phyloP scores from a whole-genome alignment of 345 rosid species.

The Melastoma malabathricum region DNA sequence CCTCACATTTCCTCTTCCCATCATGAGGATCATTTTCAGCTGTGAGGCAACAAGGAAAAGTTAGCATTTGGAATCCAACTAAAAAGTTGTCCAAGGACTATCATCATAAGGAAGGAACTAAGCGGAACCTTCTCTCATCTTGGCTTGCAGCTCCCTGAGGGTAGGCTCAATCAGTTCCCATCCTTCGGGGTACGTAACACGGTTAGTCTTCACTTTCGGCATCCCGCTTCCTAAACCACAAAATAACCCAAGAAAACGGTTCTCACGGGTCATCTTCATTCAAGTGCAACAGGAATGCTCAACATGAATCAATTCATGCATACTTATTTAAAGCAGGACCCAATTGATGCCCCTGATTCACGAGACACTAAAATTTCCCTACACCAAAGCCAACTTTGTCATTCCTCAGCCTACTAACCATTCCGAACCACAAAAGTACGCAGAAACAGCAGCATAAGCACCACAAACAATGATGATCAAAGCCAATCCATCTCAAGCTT shows the following conservation, averaged over 20 bases:
- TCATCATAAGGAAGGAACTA: not conserved
- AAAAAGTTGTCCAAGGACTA: too few species aligned
- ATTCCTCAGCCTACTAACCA: too few species aligned
- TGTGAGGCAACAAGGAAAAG: conserved; percentile 8
- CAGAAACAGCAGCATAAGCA: too few species aligned
- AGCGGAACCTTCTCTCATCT: conserved; percentile 87
- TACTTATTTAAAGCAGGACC: too few species aligned
- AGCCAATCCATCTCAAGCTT: too few species aligned
- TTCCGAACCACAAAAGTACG: too few species aligned
- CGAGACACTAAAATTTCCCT: too few species aligned
- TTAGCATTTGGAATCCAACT: not conserved
- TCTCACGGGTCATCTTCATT: too few species aligned
- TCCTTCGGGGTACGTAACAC: conserved; percentile 56
- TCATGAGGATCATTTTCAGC: conserved; percentile 74
- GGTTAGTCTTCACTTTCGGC: conserved; percentile 73
- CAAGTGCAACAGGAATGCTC: too few species aligned
- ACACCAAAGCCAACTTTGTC: too few species aligned
- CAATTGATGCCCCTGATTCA: too few species aligned
- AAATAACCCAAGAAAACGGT: not conserved
- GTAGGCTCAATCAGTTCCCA: conserved; percentile 85
- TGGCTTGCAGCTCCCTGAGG: conserved; percentile 41
- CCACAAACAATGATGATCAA: too few species aligned
- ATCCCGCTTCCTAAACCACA: conserved; percentile 17
- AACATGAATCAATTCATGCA: not conserved
- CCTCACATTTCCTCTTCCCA: conserved; percentile 73